Conservation (phyloP, 805 yeast genomes). For the Candida nonsorbophila region DNA sequence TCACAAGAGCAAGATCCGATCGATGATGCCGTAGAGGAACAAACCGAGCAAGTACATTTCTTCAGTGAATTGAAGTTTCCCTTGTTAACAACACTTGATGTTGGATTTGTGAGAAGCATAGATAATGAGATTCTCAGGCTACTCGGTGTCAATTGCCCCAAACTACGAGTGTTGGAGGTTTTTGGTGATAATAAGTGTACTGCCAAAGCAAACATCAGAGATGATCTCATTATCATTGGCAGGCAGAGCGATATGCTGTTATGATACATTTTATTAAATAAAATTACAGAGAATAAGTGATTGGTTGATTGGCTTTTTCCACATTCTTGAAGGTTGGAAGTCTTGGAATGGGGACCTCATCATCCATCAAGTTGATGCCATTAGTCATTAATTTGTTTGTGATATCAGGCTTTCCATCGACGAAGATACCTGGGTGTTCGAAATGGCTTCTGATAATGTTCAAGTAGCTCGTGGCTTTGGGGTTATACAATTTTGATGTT, state of each 20-base stretch:
- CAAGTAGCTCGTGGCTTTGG: background rate
- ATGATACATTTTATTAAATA: background rate
- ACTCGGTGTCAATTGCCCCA: conserved; percentile 55
- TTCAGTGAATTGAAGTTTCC: conserved; percentile 36
- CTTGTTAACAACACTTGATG: conserved; percentile 60
- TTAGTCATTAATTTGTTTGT: conserved; percentile 19
- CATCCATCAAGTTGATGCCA: conserved; percentile 15
- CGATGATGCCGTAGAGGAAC: conserved; percentile 4
- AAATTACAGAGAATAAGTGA: too few species aligned
- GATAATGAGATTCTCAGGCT: conserved; percentile 64
- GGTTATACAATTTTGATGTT: background rate
- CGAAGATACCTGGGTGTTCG: conserved; percentile 29
- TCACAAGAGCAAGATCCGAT: conserved; percentile 3
- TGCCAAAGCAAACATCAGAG: conserved; percentile 43
- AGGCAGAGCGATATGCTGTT: conserved; percentile 62
- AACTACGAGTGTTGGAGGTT: conserved; percentile 64
- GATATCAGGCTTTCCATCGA: conserved; percentile 30
- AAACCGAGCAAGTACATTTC: conserved; percentile 4
- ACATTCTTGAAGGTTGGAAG: conserved; percentile 60
- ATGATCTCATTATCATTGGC: conserved; percentile 63
- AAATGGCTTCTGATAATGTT: conserved; percentile 13
- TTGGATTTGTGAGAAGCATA: conserved; percentile 74
- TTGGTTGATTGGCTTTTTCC: conserved; percentile 47
- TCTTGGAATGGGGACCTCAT: conserved; percentile 17
- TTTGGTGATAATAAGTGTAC: conserved; percentile 76